phyloP scores from a whole-genome alignment of 257 asterid species.

The Lycium ferocissimum region DNA sequence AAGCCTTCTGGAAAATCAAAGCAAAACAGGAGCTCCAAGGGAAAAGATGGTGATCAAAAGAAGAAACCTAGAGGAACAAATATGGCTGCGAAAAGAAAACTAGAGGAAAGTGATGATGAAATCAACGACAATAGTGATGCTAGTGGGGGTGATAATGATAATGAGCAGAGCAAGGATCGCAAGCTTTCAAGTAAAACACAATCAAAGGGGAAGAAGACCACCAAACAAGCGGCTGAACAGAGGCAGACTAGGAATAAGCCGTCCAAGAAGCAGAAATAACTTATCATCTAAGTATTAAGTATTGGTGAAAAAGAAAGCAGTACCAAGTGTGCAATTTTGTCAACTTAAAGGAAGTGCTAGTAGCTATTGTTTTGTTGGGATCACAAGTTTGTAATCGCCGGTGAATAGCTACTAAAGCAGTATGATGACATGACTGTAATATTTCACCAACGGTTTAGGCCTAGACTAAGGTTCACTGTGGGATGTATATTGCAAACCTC shows the following conservation, averaged over 20 bases:
- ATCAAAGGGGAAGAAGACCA: constrained; percentile 44
- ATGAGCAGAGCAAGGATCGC: constrained; percentile 43
- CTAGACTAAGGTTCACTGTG: neutral
- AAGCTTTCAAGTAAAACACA: constrained; percentile 31
- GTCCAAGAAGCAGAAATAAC: constrained; percentile 55
- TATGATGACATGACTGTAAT: neutral
- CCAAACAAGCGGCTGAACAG: constrained; percentile 47
- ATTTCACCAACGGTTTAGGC: neutral
- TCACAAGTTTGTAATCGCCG: neutral
- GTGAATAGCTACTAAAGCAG: neutral
- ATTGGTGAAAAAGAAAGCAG: neutral
- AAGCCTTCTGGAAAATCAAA: constrained; percentile 47
- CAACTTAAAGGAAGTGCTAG: neutral
- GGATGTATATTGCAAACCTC: constrained; percentile 19
- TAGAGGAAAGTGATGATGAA: constrained; percentile 53
- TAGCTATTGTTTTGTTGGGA: neutral
- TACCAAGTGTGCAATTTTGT: constrained; percentile 9
- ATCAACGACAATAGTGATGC: constrained; percentile 32
- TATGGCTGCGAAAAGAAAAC: constrained; percentile 55
- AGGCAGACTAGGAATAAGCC: constrained; percentile 43
- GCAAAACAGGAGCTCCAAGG: constrained; percentile 42
- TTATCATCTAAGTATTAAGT: neutral
- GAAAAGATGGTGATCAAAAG: constrained; percentile 41
- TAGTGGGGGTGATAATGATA: constrained; percentile 41
- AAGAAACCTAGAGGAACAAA: constrained; percentile 52